phyloP scores from a whole-genome alignment of 352 stramenopile species.

The Pythium plurisporium region DNA sequence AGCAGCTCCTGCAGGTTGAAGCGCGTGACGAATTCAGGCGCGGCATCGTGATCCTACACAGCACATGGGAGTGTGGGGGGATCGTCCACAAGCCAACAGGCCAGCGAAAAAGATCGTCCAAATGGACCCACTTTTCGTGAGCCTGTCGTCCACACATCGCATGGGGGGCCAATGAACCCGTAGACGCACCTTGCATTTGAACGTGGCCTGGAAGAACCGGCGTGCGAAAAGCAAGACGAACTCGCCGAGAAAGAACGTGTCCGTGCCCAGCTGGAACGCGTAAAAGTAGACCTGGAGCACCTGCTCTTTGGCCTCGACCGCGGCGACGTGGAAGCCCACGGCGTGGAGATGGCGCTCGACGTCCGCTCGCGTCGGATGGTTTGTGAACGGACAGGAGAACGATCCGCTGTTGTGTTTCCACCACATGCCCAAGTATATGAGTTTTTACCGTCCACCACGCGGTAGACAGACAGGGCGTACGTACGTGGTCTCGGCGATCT shows the following conservation, averaged over 20 bases:
- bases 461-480: conserved; percentile 15
- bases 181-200: conserved; percentile 67
- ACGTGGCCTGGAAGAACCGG: conserved; percentile 78
- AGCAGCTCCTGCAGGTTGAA: conserved; percentile 72
- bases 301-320: conserved; percentile 44
- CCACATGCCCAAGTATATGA: neutral
- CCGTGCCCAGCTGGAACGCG: conserved; percentile 37
- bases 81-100: no score
- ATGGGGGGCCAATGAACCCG: no score
- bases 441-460: no score
- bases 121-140: no score
- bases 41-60: conserved; percentile 36
- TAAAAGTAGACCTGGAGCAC: conserved; percentile 75
- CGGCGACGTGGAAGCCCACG: conserved; percentile 55
- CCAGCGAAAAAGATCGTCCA: no score
- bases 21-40: conserved; percentile 58
- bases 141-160: conserved; percentile 2
- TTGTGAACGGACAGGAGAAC: conserved; percentile 67
- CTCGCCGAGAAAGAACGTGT: conserved; percentile 61
- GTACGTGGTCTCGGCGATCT: conserved; percentile 62
- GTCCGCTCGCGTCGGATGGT: conserved; percentile 38
- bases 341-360: conserved; percentile 41
- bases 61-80: conserved; percentile 3
- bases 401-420: conserved; percentile 35
- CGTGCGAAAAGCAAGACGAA: conserved; percentile 70